Base-by-base conservation (phyloP, 2,329 filamentous ascomycete genomes). In the Fusarium multiceps region DNA sequence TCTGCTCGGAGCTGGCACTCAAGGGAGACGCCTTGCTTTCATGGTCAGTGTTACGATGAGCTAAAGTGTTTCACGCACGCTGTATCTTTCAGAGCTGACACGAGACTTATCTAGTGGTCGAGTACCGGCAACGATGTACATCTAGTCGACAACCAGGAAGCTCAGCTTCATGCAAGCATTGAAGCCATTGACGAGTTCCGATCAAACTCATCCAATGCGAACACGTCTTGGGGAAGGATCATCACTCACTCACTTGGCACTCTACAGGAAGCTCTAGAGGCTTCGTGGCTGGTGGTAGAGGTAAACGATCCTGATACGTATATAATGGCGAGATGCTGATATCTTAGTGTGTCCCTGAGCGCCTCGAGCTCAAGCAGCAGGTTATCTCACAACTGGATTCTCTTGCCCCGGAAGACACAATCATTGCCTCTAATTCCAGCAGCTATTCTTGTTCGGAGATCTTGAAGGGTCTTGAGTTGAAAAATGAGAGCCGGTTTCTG, bases 381-480 rank as follows among this genome's bases (percentile, higher is more conserved):
- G 73, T 82, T 7, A 78, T 85, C 25, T 45, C 63, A 1, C 70
- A 83, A 23, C 73, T 85, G 4, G 83, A 84, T 65, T 59, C 74
- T 2, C 48, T 80, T 3, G 78, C 82, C 0, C 69, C 74, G 1
- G 59, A 73, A 1, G 75, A 79, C 1, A 79, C 79, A 0, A 80
- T 84, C 8, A 79, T 85, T 46, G 82, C 81, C 0, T 83, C 82
- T 0, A 85, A 85, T 55, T 85, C 83, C 1, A 84, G 82, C 60
- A 84, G 82, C 53, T 84, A 82, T 65, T 78, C 79, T 9, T 82
- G 81, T 21, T 74, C 75, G 0, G 82, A 84, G 51, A 82, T 85
- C n/a, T 63, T 83, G 1, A 72, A 80, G 2, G 76, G 75, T 0
- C 55, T 84, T 23, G 65, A 66, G 0, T 48, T 84, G 12, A 78